A percentile compares a stretch with the other conserved stretches of the same genome.
Conservation (phyloP, 2,329 filamentous ascomycete genomes). For the Teratosphaeria destructans region DNA sequence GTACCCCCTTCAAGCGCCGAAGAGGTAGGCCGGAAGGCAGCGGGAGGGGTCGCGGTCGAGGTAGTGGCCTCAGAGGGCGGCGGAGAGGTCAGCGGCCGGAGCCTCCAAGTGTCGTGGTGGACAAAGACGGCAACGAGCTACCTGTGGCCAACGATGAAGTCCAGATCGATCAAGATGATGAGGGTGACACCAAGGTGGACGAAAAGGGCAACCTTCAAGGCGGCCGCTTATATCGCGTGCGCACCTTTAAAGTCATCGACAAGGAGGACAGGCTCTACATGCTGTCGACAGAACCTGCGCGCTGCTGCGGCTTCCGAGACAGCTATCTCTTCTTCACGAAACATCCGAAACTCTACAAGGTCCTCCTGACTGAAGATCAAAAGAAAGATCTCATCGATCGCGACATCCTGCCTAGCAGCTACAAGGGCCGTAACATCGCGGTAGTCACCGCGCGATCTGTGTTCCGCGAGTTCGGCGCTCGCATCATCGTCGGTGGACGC, state of each 20-base stretch:
- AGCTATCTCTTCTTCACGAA: constrained; percentile 99
- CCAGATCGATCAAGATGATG: constrained; percentile 71
- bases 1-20: constrained; percentile 39
- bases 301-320: constrained; percentile 93
- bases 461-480: constrained; percentile 89
- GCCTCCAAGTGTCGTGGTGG: constrained; percentile 72
- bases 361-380: constrained; percentile 94
- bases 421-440: constrained; percentile 95
- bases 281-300: constrained; percentile 93
- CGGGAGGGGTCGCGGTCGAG: constrained; percentile 28
- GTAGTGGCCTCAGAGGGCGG: constrained; percentile 61
- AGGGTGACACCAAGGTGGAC: constrained; percentile 89
- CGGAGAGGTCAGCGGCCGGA: constrained; percentile 58
- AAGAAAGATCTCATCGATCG: constrained; percentile 94
- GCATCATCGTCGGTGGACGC: constrained; percentile 85
- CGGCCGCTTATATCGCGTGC: constrained; percentile 85
- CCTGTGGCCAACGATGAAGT: constrained; percentile 90
- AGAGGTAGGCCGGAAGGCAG: constrained; percentile 36
- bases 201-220: constrained; percentile 73
- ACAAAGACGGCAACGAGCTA: constrained; percentile 87
- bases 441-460: constrained; percentile 94
- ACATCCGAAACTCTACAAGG: constrained; percentile 91
- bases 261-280: constrained; percentile 86
- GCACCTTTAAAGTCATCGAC: constrained; percentile 83
- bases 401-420: constrained; percentile 92